Base-by-base conservation (phyloP, 2,329 filamentous ascomycete genomes). In the Colletotrichum shisoi region DNA sequence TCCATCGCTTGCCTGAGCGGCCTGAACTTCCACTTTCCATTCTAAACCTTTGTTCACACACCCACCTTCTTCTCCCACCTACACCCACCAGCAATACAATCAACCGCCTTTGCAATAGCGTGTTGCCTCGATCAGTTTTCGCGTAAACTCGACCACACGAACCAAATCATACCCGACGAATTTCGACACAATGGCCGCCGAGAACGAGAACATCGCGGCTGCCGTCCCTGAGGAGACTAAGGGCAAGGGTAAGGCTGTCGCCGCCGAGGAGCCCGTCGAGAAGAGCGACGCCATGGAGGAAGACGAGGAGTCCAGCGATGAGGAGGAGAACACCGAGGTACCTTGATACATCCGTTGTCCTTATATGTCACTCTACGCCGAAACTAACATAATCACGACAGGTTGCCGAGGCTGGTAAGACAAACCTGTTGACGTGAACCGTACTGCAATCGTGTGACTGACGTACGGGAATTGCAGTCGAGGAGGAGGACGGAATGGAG, bases 201-300 rank as follows among this genome's bases (percentile, higher is more conserved):
- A 83, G 71, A 85, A 84, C 79, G 79, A 79, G 71, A 75, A 80
- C 71, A 82, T 81, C 70, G 69, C 73, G 59, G 76, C 77, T 70
- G 76, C 74, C 71, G 73, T 76, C 73, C 75, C 77, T 70, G 77
- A 85, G 70, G 84, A 87, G 74, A 81, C 83, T 78, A 96, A 96
- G 85, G 92, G 92, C 80, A 97, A 97, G 85, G 93, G 93, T 82
- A 97, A 97, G 84, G 89, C 87, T 46, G 76, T 81, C 46, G 85
- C 87, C 57, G 76, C 82, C 57, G 79, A 81, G 71, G 80, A 85
- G 69, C 76, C 79, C 58, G 78, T 79, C 61, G 78, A 78, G 62
- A 79, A 88, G 71, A 87, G 91, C 72, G 80, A 87, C 75, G 84
- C 84, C 75, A 91, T 93, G 86, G 91, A 90, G 51, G 90, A 93